These are phyloP conservation scores for Lotus japonicus DNA, from an alignment of 306 rosid species.

Conservation along the genomic window DNA sequence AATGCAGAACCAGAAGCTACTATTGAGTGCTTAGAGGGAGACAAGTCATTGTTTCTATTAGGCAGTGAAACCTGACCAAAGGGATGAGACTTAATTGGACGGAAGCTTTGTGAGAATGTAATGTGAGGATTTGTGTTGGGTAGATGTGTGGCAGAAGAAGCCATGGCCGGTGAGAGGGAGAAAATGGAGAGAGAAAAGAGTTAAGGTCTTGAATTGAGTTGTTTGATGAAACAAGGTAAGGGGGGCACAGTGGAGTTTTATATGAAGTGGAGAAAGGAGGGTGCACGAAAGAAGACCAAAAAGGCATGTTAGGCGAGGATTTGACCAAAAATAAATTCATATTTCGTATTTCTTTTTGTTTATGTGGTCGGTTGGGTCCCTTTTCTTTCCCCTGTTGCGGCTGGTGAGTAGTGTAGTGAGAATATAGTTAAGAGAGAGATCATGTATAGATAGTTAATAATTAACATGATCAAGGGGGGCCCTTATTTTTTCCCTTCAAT, in stretches of 20 bases:
- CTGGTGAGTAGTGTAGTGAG: conserved; percentile 2
- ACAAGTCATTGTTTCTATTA: neutral
- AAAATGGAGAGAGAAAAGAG: no score
- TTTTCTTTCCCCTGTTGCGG: conserved; percentile 10
- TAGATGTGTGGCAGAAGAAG: conserved; percentile 14
- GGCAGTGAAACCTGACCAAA: conserved; percentile 52
- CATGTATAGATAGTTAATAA: neutral
- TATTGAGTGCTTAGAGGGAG: conserved; percentile 12
- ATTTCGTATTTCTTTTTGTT: neutral
- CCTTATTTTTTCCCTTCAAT: neutral
- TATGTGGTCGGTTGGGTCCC: conserved; percentile 36
- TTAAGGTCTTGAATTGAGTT: no score
- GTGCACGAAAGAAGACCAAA: conserved; percentile 6
- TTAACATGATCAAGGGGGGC: conserved; percentile 15
- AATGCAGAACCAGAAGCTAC: conserved; percentile 19
- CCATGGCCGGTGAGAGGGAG: no score
- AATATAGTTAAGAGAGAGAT: neutral
- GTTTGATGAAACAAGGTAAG: neutral
- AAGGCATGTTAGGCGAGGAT: conserved; percentile 47
- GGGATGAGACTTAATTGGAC: conserved; percentile 30
- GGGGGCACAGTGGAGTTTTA: conserved; percentile 25
- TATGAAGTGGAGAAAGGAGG: conserved; percentile 15
- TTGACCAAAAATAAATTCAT: conserved; percentile 23
- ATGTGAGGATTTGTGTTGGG: conserved; percentile 25
- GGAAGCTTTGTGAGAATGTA: conserved; percentile 33